Percentiles rank a stretch among this genome's conserved stretches.
These are phyloP conservation scores for Wickerhamomyces alni DNA, from an alignment of 805 yeast genomes.

Conservation along the genomic window DNA sequence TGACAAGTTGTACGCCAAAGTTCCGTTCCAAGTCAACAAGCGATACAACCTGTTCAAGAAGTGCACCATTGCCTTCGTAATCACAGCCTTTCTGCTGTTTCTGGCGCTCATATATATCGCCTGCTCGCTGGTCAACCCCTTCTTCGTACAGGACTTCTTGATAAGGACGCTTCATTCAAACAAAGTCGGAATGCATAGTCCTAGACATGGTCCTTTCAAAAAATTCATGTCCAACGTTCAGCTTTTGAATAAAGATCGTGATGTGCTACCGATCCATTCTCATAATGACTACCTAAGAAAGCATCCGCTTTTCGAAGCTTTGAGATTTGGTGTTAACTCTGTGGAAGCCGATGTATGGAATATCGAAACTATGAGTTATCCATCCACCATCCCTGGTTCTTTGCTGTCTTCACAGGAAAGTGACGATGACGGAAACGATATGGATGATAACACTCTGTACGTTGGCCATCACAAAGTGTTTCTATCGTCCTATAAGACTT, in stretches of 20 bases:
- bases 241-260: constrained; percentile 6
- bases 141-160: not conserved
- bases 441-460: constrained; percentile 31
- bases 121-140: not conserved
- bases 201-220: not conserved
- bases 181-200: not conserved
- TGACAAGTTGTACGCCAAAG: not conserved
- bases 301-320: constrained; percentile 53
- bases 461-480: constrained; percentile 58
- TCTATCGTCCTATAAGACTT: constrained; percentile 37
- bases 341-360: constrained; percentile 67
- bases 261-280: constrained; percentile 42
- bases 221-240: constrained; percentile 1
- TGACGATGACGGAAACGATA: not conserved
- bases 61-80: not conserved
- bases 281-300: constrained; percentile 68
- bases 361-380: constrained; percentile 1
- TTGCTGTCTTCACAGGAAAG: too few relatives aligned
- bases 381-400: too few relatives aligned
- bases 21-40: not conserved
- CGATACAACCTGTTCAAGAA: not conserved
- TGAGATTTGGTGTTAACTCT: constrained; percentile 43
- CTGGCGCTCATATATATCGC: not conserved
- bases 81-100: not conserved
- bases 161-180: too few relatives aligned